These are phyloP conservation scores for Brachypodium distachyon DNA, from an alignment of 202 grass and related monocot species.

Conservation along the genomic window DNA sequence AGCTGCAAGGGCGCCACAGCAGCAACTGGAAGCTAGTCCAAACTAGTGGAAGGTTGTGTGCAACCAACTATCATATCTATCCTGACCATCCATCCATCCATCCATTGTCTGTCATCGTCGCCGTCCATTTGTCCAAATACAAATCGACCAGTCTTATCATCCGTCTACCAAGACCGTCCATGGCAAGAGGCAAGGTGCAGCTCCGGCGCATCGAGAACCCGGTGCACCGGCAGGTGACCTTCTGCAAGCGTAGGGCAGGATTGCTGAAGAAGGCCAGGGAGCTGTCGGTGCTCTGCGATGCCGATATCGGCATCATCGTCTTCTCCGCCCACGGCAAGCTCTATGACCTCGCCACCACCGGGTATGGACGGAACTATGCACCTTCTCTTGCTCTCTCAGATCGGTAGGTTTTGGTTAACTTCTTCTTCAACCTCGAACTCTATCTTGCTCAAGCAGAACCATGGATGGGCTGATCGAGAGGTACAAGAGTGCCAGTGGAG, in stretches of 20 bases:
- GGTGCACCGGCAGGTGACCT: conserved; percentile 85
- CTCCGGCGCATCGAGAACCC: conserved; percentile 85
- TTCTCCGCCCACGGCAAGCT: conserved; percentile 91
- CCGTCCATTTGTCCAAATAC: too few relatives aligned
- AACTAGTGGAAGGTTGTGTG: conserved; percentile 97
- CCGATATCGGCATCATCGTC: conserved; percentile 72
- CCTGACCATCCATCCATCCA: neutral
- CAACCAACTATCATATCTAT: neutral
- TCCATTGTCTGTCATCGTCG: too few relatives aligned
- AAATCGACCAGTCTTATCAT: too few relatives aligned
- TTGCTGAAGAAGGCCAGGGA: conserved; percentile 85
- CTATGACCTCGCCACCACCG: conserved; percentile 72
- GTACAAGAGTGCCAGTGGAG: conserved; percentile 66
- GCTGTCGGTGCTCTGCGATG: conserved; percentile 77
- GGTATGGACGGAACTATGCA: too few relatives aligned
- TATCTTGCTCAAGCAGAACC: conserved; percentile 16
- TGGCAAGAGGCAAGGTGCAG: conserved; percentile 83
- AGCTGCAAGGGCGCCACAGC: conserved; percentile 11
- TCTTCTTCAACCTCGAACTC: neutral
- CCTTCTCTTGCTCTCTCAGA: too few relatives aligned
- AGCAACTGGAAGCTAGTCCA: conserved; percentile 97
- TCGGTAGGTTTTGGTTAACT: too few relatives aligned
- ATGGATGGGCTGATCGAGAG: conserved; percentile 84
- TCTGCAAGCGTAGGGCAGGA: conserved; percentile 81
- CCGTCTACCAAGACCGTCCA: neutral